These are phyloP conservation scores for Boletus pseudo-olivaceus DNA, from an alignment of 768 basidiomycete species.

Conservation along the genomic window DNA sequence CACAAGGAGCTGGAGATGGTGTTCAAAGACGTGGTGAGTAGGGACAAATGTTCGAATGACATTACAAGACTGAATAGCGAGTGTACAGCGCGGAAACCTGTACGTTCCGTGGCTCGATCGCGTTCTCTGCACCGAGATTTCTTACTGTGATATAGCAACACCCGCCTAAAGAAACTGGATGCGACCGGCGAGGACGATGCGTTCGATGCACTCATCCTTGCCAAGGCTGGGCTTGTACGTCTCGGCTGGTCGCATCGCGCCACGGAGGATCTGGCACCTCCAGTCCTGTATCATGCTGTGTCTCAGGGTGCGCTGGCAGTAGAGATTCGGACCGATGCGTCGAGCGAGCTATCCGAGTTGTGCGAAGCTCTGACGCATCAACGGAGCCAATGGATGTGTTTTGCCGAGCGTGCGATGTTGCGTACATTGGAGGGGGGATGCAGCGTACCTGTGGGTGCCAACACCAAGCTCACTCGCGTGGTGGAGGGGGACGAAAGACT, in stretches of 20 bases:
- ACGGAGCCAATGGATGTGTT: constrained; percentile 70
- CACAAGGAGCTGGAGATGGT: constrained; percentile 40
- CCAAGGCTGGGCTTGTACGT: constrained; percentile 87
- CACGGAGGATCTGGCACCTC: constrained; percentile 68
- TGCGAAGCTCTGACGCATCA: constrained; percentile 71
- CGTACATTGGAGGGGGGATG: constrained; percentile 95
- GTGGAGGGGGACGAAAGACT: constrained; percentile 31
- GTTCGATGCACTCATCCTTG: constrained; percentile 88
- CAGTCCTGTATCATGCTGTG: constrained; percentile 82
- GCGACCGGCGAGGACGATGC: constrained; percentile 57
- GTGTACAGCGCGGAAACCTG: constrained; percentile 77
- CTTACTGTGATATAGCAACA: constrained; percentile 54
- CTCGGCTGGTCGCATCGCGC: constrained; percentile 71
- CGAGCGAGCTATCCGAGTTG: constrained; percentile 52
- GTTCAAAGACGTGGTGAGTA: constrained; percentile 86
- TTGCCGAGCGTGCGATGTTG: constrained; percentile 85
- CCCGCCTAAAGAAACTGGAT: constrained; percentile 89
- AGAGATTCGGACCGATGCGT: constrained; percentile 74
- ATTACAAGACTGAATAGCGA: not conserved
- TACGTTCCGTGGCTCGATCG: constrained; percentile 37
- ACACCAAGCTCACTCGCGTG: constrained; percentile 42
- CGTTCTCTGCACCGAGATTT: not conserved
- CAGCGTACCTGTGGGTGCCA: constrained; percentile 91
- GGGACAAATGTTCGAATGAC: not conserved
- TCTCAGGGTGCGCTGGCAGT: constrained; percentile 91